These are phyloP conservation scores for Typha latifolia DNA, from an alignment of 176 grass and related monocot species.

Conservation along the genomic window DNA sequence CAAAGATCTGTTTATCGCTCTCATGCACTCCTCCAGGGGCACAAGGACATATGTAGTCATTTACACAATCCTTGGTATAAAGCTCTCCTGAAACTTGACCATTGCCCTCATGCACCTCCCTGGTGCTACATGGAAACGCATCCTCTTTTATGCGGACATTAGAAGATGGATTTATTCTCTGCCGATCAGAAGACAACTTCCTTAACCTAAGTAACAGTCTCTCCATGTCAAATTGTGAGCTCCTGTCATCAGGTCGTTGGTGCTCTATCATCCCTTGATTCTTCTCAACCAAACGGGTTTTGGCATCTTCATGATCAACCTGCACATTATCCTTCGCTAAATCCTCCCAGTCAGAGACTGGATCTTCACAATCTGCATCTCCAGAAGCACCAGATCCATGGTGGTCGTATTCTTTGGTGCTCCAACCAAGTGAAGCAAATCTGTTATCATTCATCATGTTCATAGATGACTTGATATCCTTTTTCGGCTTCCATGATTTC, in stretches of 20 bases:
- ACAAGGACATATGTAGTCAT: not conserved
- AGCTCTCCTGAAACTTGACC: not conserved
- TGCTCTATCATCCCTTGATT: not conserved
- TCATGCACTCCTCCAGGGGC: not conserved
- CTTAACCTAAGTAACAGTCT: slow-evolving; percentile 1
- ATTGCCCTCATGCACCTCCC: not conserved
- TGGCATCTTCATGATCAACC: not conserved
- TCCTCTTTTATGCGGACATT: not conserved
- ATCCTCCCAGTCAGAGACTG: not conserved
- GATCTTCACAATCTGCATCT: not conserved
- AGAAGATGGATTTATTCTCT: not conserved
- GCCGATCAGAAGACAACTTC: not conserved
- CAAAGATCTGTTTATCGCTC: not conserved
- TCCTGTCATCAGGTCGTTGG: not conserved
- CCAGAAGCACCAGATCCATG: not conserved
- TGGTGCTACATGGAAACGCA: not conserved
- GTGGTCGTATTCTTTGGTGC: not conserved
- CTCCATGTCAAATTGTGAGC: not conserved
- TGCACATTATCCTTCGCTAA: not conserved
- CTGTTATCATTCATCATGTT: not conserved
- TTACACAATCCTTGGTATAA: not conserved
- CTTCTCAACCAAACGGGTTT: not conserved
- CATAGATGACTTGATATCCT: slow-evolving; percentile 5
- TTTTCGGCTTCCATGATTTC: slow-evolving; percentile 12
- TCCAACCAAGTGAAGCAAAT: not conserved